Percentiles rank a stretch among this genome's conserved stretches.
These are phyloP conservation scores for Balakata baccata DNA, from an alignment of 345 rosid species.

Conservation along the genomic window DNA sequence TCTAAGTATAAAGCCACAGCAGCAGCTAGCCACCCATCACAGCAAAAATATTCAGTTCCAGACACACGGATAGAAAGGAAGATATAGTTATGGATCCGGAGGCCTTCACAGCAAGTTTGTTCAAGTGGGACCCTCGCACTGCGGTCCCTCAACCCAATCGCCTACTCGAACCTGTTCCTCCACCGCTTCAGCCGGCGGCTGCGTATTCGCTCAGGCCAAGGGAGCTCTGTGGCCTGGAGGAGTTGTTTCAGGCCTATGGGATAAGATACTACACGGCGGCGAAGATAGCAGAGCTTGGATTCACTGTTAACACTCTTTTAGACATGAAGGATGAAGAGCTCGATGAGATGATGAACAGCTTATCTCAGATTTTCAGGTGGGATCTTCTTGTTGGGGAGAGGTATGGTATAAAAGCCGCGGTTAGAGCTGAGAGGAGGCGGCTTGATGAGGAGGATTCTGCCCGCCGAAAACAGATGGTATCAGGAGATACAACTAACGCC, in stretches of 20 bases:
- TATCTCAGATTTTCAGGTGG: conserved; percentile 85
- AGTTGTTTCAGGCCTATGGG: conserved; percentile 76
- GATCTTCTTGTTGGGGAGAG: conserved; percentile 92
- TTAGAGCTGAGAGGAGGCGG: conserved; percentile 78
- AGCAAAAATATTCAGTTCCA: conserved; percentile 1
- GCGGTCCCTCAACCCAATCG: conserved; percentile 28
- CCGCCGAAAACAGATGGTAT: conserved; percentile 46
- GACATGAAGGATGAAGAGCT: conserved; percentile 95
- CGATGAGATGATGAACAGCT: conserved; percentile 96
- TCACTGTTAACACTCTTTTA: conserved; percentile 85
- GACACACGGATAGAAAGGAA: conserved; percentile 12
- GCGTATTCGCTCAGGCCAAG: conserved; percentile 42
- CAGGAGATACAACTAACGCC: conserved; percentile 47
- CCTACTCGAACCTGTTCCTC: conserved; percentile 18
- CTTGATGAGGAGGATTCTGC: conserved; percentile 57
- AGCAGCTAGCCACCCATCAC: neutral
- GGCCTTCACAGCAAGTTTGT: conserved; percentile 63
- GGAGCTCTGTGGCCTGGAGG: conserved; percentile 72
- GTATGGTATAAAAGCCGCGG: conserved; percentile 89
- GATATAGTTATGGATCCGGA: conserved; percentile 61
- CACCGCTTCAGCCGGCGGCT: conserved; percentile 18
- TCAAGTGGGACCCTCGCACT: conserved; percentile 71
- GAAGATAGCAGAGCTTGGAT: conserved; percentile 91
- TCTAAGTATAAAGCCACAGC: conserved; percentile 13
- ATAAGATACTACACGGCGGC: conserved; percentile 79